phyloP scores from a whole-genome alignment of 306 rosid genomes.

The Ochetophila trinervis region DNA sequence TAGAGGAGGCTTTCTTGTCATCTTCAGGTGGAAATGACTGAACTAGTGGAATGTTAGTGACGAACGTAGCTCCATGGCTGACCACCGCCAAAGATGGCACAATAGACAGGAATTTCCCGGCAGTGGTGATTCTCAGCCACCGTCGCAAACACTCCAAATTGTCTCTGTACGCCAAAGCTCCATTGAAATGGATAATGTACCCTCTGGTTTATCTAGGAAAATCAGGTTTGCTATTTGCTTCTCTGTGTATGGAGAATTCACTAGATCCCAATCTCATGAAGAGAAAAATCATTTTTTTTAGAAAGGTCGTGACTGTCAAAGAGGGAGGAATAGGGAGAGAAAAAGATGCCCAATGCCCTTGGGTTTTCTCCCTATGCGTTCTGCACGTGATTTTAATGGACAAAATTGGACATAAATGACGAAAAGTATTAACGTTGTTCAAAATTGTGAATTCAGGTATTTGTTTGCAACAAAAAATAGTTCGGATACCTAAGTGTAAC shows the following conservation, averaged over 20 bases:
- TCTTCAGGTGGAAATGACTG: constrained; percentile 86
- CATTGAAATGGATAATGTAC: constrained; percentile 57
- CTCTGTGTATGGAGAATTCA: constrained; percentile 81
- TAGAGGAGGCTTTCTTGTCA: constrained; percentile 65
- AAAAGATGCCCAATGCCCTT: no score
- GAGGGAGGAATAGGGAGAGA: no score
- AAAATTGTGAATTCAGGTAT: no score
- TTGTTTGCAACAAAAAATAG: no score
- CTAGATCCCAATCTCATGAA: constrained; percentile 56
- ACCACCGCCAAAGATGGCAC: constrained; percentile 89
- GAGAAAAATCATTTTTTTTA: constrained; percentile 71
- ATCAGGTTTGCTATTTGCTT: constrained; percentile 54
- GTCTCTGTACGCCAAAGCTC: constrained; percentile 65
- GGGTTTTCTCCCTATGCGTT: no score
- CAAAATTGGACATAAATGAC: no score
- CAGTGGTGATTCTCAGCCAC: constrained; percentile 54
- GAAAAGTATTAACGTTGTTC: no score
- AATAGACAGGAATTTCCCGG: constrained; percentile 79
- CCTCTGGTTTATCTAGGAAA: constrained; percentile 74
- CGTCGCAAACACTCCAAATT: constrained; percentile 59
- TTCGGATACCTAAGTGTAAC: no score
- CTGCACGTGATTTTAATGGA: no score
- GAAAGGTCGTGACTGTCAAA: no score
- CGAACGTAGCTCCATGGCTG: constrained; percentile 83
- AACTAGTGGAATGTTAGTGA: constrained; percentile 71